Conservation (phyloP, 1,284 basidiomycete genomes). For the Apiotrichum mycotoxinovorans region DNA sequence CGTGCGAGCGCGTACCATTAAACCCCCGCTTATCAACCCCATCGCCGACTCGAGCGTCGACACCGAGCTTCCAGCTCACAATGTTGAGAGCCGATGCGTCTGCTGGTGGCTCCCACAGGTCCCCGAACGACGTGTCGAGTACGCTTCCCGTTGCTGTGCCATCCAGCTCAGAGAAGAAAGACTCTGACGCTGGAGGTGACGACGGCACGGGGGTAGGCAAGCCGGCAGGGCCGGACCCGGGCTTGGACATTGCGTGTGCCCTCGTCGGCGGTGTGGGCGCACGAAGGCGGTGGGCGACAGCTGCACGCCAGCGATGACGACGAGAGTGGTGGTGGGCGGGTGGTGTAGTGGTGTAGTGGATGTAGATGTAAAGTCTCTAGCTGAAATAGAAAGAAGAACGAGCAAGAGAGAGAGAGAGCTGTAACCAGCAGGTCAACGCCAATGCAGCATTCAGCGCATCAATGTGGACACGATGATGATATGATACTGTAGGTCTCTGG, state of each 20-base stretch:
- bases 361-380: neutral
- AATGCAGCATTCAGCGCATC: no score
- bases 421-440: no score
- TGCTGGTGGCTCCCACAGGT: slow-evolving; percentile 34
- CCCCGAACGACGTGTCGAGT: slow-evolving; percentile 34
- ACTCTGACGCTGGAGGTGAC: slow-evolving; percentile 44
- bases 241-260: slow-evolving; percentile 26
- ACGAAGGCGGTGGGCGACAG: neutral
- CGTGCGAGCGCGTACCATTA: slow-evolving; percentile 29
- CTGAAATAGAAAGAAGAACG: no score
- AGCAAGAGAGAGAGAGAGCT: no score
- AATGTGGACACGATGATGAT: no score
- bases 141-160: slow-evolving; percentile 42
- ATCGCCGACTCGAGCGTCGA: slow-evolving; percentile 28
- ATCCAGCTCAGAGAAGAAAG: slow-evolving; percentile 44
- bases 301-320: neutral
- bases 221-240: slow-evolving; percentile 15
- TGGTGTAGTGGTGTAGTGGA: neutral
- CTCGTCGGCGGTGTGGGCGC: neutral
- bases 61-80: slow-evolving; percentile 39
- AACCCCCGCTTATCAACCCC: slow-evolving; percentile 45
- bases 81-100: slow-evolving; percentile 37
- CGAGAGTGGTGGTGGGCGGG: neutral
- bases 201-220: slow-evolving; percentile 30
- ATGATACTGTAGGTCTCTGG: no score